Evolutionary conservation across 1,284 basidiomycete genomes (phyloP).

Genomic region (Apiotrichum akiyoshidainum): DNA sequence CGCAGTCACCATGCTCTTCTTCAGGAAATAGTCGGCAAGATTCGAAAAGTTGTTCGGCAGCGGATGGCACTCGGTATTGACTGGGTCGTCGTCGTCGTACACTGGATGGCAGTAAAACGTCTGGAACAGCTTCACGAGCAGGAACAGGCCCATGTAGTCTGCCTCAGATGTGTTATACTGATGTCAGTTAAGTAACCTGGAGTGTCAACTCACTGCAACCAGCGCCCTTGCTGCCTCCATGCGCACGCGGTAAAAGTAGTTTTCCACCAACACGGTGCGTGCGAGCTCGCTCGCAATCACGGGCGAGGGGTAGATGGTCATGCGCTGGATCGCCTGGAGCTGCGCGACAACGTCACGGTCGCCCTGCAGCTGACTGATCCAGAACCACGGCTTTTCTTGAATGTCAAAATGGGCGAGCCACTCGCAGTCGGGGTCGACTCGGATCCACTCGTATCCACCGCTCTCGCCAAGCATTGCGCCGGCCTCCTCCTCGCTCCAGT

Average conservation of each 20-base stretch:
- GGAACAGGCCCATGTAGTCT: constrained; percentile 76
- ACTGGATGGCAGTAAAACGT: constrained; percentile 88
- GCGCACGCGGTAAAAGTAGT: constrained; percentile 96
- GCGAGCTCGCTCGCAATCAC: constrained; percentile 89
- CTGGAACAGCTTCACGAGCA: constrained; percentile 88
- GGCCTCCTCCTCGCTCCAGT: constrained; percentile 98
- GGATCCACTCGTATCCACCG: constrained; percentile 88
- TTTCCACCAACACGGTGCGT: constrained; percentile 87
- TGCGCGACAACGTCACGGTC: constrained; percentile 98
- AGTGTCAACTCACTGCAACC: constrained; percentile 62
- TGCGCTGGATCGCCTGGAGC: constrained; percentile 82
- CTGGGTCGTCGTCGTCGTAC: constrained; percentile 74
- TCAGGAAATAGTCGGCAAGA: constrained; percentile 87
- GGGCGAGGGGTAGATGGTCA: constrained; percentile 75
- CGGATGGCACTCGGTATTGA: constrained; percentile 78
- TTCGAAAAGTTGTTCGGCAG: constrained; percentile 92
- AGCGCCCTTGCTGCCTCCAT: constrained; percentile 89
- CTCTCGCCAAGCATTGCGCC: constrained; percentile 79
- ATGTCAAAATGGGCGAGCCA: constrained; percentile 93
- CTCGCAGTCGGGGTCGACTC: constrained; percentile 98
- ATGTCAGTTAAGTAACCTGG: background rate
- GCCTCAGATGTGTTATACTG: constrained; percentile 41
- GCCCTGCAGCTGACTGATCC: constrained; percentile 93
- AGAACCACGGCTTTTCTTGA: constrained; percentile 97
- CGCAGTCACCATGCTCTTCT: constrained; percentile 57